These are phyloP conservation scores for Bolboschoenus planiculmis DNA, from an alignment of 176 grass and related monocot species.

Conservation along the genomic window DNA sequence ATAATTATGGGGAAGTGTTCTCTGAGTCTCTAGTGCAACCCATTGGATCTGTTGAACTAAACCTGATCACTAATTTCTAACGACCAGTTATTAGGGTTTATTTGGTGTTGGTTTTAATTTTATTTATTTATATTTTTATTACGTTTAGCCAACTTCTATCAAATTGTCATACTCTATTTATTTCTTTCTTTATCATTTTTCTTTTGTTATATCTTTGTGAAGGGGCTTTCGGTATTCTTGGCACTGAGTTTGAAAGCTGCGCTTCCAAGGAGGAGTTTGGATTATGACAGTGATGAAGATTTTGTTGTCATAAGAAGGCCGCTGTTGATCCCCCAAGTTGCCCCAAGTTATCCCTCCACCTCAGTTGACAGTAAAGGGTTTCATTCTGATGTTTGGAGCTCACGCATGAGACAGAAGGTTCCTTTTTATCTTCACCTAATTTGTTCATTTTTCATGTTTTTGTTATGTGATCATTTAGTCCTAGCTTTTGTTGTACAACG, in stretches of 20 bases:
- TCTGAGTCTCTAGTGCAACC: neutral
- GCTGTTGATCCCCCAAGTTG: conserved; percentile 51
- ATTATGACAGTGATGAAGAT: conserved; percentile 90
- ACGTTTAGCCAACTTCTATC: neutral
- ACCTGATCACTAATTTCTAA: neutral
- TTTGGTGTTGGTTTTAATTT: neutral
- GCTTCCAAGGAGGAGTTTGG: conserved; percentile 24
- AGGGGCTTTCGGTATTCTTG: conserved; percentile 70
- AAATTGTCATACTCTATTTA: neutral
- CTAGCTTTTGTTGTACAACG: neutral
- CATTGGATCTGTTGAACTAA: neutral
- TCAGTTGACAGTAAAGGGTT: conserved; percentile 31
- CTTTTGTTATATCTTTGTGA: conserved; percentile 3
- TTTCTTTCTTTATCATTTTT: neutral
- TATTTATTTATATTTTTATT: conserved; percentile 9
- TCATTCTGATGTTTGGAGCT: conserved; percentile 62
- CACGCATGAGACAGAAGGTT: conserved; percentile 85
- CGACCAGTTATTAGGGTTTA: neutral
- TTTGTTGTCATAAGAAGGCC: conserved; percentile 80
- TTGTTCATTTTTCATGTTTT: conserved; percentile 2
- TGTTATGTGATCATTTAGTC: neutral
- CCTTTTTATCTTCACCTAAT: neutral
- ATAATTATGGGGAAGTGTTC: neutral
- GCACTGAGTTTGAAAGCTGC: conserved; percentile 57
- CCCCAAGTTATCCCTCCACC: conserved; percentile 43